Conservation (phyloP, 2,329 filamentous ascomycete species). For the Aspergillus persii region DNA sequence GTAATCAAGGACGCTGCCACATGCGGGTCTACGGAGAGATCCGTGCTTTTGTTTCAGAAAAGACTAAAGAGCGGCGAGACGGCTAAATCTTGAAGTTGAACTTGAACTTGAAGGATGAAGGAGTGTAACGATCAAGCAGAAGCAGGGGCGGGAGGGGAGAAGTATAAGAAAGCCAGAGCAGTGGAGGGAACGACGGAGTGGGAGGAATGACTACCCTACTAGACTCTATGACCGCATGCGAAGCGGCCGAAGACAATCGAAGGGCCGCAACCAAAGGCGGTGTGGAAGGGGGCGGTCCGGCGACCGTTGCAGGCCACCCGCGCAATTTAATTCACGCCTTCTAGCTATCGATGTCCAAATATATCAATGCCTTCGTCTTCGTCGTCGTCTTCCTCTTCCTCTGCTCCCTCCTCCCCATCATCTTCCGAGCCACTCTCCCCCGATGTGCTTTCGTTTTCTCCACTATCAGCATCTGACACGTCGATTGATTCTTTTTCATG, state of each 20-base stretch:
- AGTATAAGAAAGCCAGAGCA: too few relatives aligned
- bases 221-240: too few relatives aligned
- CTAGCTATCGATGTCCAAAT: constrained; percentile 51
- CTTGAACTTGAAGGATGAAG: background rate
- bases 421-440: constrained; percentile 27
- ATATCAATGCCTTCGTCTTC: constrained; percentile 50
- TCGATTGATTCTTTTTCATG: constrained; percentile 27
- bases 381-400: constrained; percentile 53
- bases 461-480: constrained; percentile 18
- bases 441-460: constrained; percentile 18
- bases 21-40: constrained; percentile 27
- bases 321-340: too few relatives aligned
- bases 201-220: too few relatives aligned
- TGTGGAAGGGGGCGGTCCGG: too few relatives aligned
- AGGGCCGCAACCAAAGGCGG: too few relatives aligned
- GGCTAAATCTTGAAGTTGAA: background rate
- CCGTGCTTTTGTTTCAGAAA: constrained; percentile 35
- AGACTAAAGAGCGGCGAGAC: constrained; percentile 1
- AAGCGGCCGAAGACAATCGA: too few relatives aligned
- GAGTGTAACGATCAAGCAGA: background rate
- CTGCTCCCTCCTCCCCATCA: constrained; percentile 44
- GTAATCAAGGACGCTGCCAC: background rate
- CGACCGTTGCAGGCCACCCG: too few relatives aligned
- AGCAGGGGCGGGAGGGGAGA: background rate
- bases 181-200: too few relatives aligned